Percentiles rank a stretch among this genome's conserved stretches.
Evolutionary conservation across 768 basidiomycete genomes (phyloP).

Genomic region (Pisolithus tinctorius): DNA sequence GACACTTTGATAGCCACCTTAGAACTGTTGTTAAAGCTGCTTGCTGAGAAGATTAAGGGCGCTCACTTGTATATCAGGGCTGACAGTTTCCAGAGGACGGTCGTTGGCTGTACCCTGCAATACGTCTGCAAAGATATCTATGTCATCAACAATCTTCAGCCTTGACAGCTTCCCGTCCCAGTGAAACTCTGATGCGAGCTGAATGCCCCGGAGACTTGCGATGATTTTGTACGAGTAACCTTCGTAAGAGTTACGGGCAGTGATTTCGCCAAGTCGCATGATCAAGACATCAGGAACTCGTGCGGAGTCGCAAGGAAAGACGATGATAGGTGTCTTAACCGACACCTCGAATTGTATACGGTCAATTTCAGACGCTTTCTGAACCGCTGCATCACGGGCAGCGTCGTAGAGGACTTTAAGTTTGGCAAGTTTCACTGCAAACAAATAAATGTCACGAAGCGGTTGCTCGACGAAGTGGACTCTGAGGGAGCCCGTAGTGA

Average conservation of each 20-base stretch:
- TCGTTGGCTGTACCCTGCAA: conserved; percentile 55
- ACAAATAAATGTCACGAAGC: conserved; percentile 82
- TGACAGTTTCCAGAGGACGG: conserved; percentile 39
- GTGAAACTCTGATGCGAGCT: conserved; percentile 66
- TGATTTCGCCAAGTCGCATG: conserved; percentile 84
- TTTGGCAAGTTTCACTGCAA: conserved; percentile 76
- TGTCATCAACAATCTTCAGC: conserved; percentile 90
- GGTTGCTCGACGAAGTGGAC: conserved; percentile 86
- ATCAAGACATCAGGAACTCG: conserved; percentile 62
- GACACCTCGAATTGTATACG: conserved; percentile 90
- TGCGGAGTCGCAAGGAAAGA: conserved; percentile 70
- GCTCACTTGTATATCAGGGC: conserved; percentile 72
- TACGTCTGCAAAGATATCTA: conserved; percentile 64
- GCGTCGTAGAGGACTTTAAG: conserved; percentile 94
- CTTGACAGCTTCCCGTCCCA: conserved; percentile 40
- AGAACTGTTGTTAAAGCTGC: conserved; percentile 2
- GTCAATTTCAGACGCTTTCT: conserved; percentile 88
- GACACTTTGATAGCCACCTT: conserved; percentile 72
- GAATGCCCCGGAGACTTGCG: conserved; percentile 79
- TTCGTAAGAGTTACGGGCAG: conserved; percentile 70
- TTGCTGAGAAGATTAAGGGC: not conserved
- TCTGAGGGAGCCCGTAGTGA: conserved; percentile 85
- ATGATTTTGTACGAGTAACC: conserved; percentile 48
- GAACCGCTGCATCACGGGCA: conserved; percentile 87
- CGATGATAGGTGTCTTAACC: conserved; percentile 85